Base-by-base conservation (phyloP, 2,329 filamentous ascomycete species). In the Phialocephala sp. region DNA sequence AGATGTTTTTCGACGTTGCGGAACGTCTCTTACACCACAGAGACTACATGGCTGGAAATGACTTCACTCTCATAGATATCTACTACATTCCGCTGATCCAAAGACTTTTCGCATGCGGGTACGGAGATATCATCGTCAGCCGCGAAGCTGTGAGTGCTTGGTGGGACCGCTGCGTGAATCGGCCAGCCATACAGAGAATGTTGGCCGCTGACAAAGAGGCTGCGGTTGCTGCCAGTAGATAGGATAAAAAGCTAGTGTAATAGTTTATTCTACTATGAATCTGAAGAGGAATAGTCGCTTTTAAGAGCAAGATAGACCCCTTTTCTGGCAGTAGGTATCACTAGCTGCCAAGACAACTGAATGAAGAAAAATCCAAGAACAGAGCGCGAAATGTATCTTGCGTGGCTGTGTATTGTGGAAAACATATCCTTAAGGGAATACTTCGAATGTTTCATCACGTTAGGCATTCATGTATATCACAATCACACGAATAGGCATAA, bases 81-180 rank as follows among this genome's bases (percentile, higher is more conserved):
- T 80, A 80, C 74, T 83, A 84, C 67, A 79, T 83, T 70, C 80
- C 81, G 5, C 67, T 80, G 66, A 75, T 82, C 18, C 76, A 77
- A 63, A 79, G 79, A 68, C 76, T 83, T 65, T 78, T 82, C 65
- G 77, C 73, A 8, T 77, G 76, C 64, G 80, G 79, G 18, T 78
- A 79, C 36, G 75, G 72, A 69, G 76, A 81, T 60, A 11, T 80
- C 32, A 69, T 82, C 63, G 37, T 69, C 47, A 72, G 74, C 65
- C 78, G 79, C 59, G 65, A 76, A 68, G 75, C 75, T 65, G 77
- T 82, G 59, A 76, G 69, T 68, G 77, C 74, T 69, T 81, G 80
- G 80, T 81, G 80, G 80, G 66, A 78, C n/a, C 77, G 79, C 24
- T 73, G 72, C 65, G 64, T 77, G 52, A 77, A 71, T 64, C 67